Percentiles rank a stretch among this genome's conserved stretches.
These are phyloP conservation scores for Apophysomyces elegans DNA, from an alignment of 371 early-diverging fungal species.

Conservation along the genomic window DNA sequence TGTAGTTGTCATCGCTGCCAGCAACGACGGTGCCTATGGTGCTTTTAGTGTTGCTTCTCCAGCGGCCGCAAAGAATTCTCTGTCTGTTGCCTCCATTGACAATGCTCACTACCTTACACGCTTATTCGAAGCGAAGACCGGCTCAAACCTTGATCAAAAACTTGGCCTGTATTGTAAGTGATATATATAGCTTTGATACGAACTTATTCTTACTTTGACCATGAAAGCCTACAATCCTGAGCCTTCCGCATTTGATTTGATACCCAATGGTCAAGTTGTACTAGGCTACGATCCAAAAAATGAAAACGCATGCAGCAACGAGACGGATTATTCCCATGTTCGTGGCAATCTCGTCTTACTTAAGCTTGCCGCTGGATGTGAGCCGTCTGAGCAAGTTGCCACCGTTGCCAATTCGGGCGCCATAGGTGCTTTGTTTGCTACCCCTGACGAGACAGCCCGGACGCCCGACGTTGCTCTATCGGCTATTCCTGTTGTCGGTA, in stretches of 20 bases:
- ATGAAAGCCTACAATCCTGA: not conserved
- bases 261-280: not conserved
- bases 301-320: not conserved
- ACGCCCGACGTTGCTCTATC: not conserved
- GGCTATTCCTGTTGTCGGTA: not conserved
- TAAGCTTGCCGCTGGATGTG: not conserved
- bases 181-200: not conserved
- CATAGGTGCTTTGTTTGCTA: not conserved
- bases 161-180: not conserved
- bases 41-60: not conserved
- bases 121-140: not conserved
- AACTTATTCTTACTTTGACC: not conserved
- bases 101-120: not conserved
- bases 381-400: not conserved
- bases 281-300: not conserved
- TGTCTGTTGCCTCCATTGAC: not conserved
- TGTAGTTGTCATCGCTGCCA: not conserved
- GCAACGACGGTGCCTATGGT: not conserved
- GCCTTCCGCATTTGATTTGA: not conserved
- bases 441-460: not conserved
- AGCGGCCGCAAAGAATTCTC: not conserved
- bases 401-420: not conserved
- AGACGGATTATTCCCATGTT: not conserved
- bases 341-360: not conserved
- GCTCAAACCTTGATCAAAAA: not conserved